phyloP scores from a whole-genome alignment of 345 rosid genomes.

The Lenwebbia sp. region DNA sequence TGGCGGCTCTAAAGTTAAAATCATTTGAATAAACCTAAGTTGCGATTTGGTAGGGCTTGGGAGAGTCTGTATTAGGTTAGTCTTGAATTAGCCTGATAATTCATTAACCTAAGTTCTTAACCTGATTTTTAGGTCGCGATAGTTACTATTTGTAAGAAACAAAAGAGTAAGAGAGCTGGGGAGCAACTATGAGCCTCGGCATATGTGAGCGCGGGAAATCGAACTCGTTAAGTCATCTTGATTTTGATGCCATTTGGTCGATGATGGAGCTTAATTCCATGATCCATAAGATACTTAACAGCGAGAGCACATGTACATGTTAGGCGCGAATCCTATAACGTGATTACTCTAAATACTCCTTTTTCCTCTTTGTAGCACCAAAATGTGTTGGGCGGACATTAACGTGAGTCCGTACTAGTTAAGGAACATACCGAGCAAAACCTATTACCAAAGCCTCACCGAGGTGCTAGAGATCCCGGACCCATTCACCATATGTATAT shows the following conservation, averaged over 20 bases:
- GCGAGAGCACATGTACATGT: neutral
- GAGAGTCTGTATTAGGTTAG: too few relatives aligned
- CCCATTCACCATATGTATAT: neutral
- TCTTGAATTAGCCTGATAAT: too few relatives aligned
- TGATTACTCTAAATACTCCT: rapidly evolving
- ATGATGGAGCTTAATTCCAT: neutral
- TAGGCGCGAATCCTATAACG: neutral
- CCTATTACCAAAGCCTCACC: too few relatives aligned
- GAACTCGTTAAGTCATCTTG: neutral
- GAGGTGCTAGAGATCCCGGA: neutral
- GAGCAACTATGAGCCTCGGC: neutral
- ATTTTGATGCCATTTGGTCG: neutral
- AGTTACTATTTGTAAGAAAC: neutral
- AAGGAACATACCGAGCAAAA: too few relatives aligned
- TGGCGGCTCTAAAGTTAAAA: too few relatives aligned
- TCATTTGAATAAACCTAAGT: too few relatives aligned
- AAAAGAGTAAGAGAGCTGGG: neutral
- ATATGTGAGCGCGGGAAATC: too few relatives aligned
- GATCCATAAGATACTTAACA: neutral
- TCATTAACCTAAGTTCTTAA: too few relatives aligned
- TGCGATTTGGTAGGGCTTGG: too few relatives aligned
- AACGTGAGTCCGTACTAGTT: neutral
- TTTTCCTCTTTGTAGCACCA: neutral
- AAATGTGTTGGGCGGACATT: too few relatives aligned
- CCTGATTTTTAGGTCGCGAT: too few relatives aligned